Base-by-base conservation (phyloP, 805 yeast genomes). In the Yamadazyma nakazawae region DNA sequence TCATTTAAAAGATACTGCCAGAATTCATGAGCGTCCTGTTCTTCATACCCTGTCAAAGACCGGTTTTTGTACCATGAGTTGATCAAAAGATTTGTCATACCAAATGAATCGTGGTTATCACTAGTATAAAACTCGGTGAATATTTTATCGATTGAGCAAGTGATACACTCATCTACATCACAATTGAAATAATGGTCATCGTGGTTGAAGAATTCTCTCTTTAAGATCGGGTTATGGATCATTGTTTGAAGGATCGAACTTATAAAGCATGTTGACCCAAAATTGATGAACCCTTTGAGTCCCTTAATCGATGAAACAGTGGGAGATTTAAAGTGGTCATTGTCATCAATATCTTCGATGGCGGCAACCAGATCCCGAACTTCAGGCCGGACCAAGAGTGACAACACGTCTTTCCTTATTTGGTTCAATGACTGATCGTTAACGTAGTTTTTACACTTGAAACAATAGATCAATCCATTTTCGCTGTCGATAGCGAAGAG, bases 1-100 rank as follows among this genome's bases (percentile, higher is more conserved):
- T 90, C 96, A 64, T 92, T 87, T 34, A 92, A 73, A 25, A 92
- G 60, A 61, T 92, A 91, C 61, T 94, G 97, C 85, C 96, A 85
- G 65, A 92, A 94, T 65, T 94, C 99, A 66, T 94, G 99, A 0
- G 99, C 98, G 63, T 94, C 99, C 66, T 94, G 99, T 65, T 94
- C 97, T 31, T 94, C 85, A 55, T 91, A 91, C 1, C 99, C 99
- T 0, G 97, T 96, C 48, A 94, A 76, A 30, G 89, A 79, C 54
- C 86, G 80, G 55, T 88, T 87, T 40, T 84, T 83, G 57, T 83
- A 84, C 92, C 97, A 90, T 1, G 96, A 84, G 11, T 96, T 88
- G n/a, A 80, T 76, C 42, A 94, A 72, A 40, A 94, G 66, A 42
- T 85, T 79, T 2, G 94, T 83, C 52, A 94, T 85, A 0, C 98